Percentiles rank a stretch among this genome's conserved stretches.
These are phyloP conservation scores for Pseudogymnoascus destructans DNA, from an alignment of 2,329 filamentous ascomycete species.

Conservation along the genomic window DNA sequence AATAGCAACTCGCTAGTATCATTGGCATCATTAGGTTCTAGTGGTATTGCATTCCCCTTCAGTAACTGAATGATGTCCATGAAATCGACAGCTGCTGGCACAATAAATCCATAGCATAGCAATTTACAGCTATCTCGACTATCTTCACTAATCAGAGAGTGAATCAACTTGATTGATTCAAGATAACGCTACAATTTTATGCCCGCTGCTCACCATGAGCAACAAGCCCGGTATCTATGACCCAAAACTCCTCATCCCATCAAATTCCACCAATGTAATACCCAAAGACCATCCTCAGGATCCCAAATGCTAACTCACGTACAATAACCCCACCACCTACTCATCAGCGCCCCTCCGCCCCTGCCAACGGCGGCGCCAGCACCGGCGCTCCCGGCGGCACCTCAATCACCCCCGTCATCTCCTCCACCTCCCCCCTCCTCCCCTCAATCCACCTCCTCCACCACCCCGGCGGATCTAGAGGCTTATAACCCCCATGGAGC, in stretches of 20 bases:
- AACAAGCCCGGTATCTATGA: neutral
- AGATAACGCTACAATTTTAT: neutral
- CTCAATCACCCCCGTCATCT: neutral
- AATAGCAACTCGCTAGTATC: neutral
- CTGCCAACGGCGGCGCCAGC: neutral
- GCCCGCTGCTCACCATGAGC: neutral
- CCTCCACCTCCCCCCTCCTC: neutral
- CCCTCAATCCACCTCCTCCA: slow-evolving; percentile 43
- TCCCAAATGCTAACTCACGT: slow-evolving; percentile 1
- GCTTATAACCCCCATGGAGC: slow-evolving; percentile 69
- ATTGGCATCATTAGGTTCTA: neutral
- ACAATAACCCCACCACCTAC: neutral
- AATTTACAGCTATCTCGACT: neutral
- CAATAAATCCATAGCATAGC: neutral
- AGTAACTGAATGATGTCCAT: neutral
- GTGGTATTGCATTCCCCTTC: neutral
- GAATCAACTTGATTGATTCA: neutral
- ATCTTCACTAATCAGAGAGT: neutral
- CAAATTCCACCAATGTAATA: neutral
- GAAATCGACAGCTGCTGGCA: neutral
- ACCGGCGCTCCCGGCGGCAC: neutral
- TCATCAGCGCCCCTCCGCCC: neutral
- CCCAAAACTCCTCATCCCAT: neutral
- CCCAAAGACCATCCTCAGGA: neutral
- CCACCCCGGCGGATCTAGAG: slow-evolving; percentile 78